Base-by-base conservation (phyloP, 164 flowering plant species). In the Stephania cephalantha region DNA sequence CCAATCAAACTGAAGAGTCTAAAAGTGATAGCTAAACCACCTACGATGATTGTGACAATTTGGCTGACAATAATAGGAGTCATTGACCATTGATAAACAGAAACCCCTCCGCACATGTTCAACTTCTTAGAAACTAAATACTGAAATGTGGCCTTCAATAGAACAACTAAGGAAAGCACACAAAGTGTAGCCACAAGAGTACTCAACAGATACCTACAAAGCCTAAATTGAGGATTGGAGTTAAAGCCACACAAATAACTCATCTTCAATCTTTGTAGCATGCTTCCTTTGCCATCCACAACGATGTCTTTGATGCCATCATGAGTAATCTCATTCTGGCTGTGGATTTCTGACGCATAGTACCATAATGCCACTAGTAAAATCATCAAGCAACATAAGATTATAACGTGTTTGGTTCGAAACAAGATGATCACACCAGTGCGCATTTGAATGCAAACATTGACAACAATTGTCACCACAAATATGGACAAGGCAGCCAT, bases 311-410 rank as follows among this genome's bases (percentile, higher is more conserved):
- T 67, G 66, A 9, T 20, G 12, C 7, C 25, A 66, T 66, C 71
- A 42, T 15, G 48, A 44, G 20, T 11, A 42, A 69, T 4, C 42
- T 35, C 6, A 9, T 35, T 35, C 1, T 31, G 63, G 9, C 17
- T 15, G 3, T 50, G 17, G 18, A 74, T 67, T 11, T 29, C 30
- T 7, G 48, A 52, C 1, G 30, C 17, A 3, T 65, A 53, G 44
- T 7, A 44, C 72, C 77, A 75, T 45, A 75, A 13, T 20, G 45
- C n/a, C 11, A 18, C 5, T 11, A 75, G 66, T 42, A 75, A 75
- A 11, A 69, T 2, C 42, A 75, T 13, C 72, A 75, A 52, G 30
- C 77, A 75, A 55, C 35, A 42, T 64, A 75, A 31, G 65, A 75
- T 70, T 3, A 69, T 45, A 9, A 58, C 7, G 44, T 75, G 77